Base-by-base conservation (phyloP, 805 yeast genomes). In the Yarrowia porcina region DNA sequence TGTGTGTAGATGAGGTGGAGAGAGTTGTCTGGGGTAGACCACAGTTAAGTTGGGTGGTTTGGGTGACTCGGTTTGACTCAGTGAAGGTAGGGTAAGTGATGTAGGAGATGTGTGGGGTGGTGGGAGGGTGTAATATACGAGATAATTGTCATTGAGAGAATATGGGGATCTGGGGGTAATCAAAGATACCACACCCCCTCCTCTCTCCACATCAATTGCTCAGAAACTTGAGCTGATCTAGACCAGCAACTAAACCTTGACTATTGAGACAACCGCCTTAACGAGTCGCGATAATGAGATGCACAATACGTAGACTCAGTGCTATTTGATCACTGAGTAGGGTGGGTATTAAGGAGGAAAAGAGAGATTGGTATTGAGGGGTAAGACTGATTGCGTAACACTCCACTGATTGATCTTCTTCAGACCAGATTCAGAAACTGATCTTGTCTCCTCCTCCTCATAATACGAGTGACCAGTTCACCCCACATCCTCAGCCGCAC, bases 21-120 rank as follows among this genome's bases (percentile, higher is more conserved):
- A 1, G 20, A 35, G 4, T 35, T 17, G 44, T 52, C 59, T 52
- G 59, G 59, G 59, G 59, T 52, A 52, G 49, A 27, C 28, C 33
- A 20, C 49, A 49, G 56, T 49, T 56, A 32, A 39, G 54, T 44
- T 42, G 44, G 33, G 41, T 27, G 45, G 36, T 42, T 21, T 17
- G 23, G 33, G 52, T 59, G 36, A 35, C 54, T 42, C 33, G 54
- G 49, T 35, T 35, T 42, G 63, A 45, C 63, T 59, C 63, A 59
- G 63, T 59, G 54, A 59, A 42, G 63, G 54, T 36, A 33, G 63
- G 63, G 63, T 59, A 59, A 59, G 41, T 42, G 30, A 0, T 9
- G 41, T 36, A 10, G 41, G 6, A 36, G 41, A 36, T 18, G 30
- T 42, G 47, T 21, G 47, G 28, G 47, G 17, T 23, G 21, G 18